Evolutionary conservation across 495 filamentous ascomycete species (phyloP), one percentile per base, ranked within the genome.

Genomic region (Cairneyella variabilis): DNA sequence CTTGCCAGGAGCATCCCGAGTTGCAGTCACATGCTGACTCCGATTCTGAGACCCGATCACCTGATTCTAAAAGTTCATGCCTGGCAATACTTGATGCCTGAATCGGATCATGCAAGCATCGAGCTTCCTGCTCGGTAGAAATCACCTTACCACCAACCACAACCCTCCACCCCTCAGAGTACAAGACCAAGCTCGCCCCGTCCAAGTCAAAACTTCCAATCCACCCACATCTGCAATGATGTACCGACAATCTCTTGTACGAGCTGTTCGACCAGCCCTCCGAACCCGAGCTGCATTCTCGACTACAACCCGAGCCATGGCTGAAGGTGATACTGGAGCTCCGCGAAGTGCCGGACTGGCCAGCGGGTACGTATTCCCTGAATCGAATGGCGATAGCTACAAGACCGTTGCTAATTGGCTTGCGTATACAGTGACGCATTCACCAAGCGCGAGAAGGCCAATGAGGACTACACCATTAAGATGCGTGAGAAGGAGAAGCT

Each of bases 401-500:
- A 26, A 36, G 26, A 36, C n/a, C 11, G 26, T 14, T 50, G 48
- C 45, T 30, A 39, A 57, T 50, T 39, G 16, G 23, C n/a, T 48
- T 26, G 30, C 7, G 7, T 45, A 36, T 45, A 61, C 56, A 92
- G 91, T 54, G 93, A 99, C 67, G 77, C 85, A 45, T 99, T 96
- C 80, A 86, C 85, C 66, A 83, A 84, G 67, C 90, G 93, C 60
- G 93, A 99, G 73, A 83, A 83, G 57, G 92, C 92, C 54, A 77
- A 76, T 66, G 93, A 99, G 73, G 83, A 88, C 65, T 78, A 79
- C 57, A 86, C 88, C 74, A 88, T 99, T 71, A 75, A 80, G 47
- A 74, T 88, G 76, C 83, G 87, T 63, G 93, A 99, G 79, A 75
- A 81, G 68, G 79, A 86, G 72, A 96, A 96, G 88, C 83, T 82